Evolutionary conservation across 345 rosid genomes (phyloP).

Genomic region (Gossypium anomalum): DNA sequence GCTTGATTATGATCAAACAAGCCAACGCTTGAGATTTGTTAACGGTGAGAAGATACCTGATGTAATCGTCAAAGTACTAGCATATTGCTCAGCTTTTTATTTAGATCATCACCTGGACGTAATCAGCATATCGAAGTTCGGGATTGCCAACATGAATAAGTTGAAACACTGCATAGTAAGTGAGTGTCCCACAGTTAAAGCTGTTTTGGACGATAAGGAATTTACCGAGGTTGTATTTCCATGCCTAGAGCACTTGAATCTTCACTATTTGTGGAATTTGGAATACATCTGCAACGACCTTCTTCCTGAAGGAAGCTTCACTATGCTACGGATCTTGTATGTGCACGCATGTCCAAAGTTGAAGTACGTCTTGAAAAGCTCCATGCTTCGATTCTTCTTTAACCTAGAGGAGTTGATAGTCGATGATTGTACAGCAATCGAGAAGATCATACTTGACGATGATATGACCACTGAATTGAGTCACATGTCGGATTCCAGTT

Average conservation of each 20-base stretch:
- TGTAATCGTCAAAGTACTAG: background rate
- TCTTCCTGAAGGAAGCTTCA: slow-evolving; percentile 12
- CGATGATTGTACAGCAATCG: slow-evolving; percentile 3
- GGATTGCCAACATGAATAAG: slow-evolving; percentile 1
- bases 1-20: background rate
- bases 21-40: slow-evolving; percentile 13
- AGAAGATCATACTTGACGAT: background rate
- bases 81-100: background rate
- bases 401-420: slow-evolving; percentile 12
- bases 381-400: background rate
- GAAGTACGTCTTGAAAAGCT: slow-evolving; percentile 4
- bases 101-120: slow-evolving; percentile 11
- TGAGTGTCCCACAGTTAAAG: background rate
- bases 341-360: slow-evolving; percentile 14
- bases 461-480: slow-evolving; percentile 2
- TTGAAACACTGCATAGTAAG: slow-evolving; percentile 7
- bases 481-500: background rate
- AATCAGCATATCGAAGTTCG: slow-evolving; percentile 8
- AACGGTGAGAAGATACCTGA: slow-evolving; percentile 6
- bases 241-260: slow-evolving; percentile 4
- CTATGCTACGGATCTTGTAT: slow-evolving; percentile 4
- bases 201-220: background rate
- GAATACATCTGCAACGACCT: background rate
- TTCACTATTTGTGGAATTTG: slow-evolving; percentile 14
- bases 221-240: slow-evolving; percentile 6